phyloP scores from a whole-genome alignment of 2,329 filamentous ascomycete genomes.

The Blastomyces percursus region DNA sequence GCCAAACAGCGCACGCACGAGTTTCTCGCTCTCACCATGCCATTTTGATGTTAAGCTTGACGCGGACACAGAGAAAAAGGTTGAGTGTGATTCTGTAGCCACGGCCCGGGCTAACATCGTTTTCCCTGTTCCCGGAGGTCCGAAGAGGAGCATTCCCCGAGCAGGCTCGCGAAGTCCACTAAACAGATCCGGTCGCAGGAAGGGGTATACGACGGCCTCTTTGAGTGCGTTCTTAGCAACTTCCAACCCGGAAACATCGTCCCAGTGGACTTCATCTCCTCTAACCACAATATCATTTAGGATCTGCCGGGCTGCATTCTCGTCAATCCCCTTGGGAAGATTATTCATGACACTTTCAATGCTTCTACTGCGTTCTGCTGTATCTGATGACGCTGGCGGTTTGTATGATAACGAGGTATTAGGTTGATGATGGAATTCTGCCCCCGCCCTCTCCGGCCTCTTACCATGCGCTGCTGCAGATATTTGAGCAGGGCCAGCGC shows the following conservation, averaged over 20 bases:
- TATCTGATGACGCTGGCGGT: conserved; percentile 29
- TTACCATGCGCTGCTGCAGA: conserved; percentile 10
- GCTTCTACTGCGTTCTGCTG: conserved; percentile 44
- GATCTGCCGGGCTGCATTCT: conserved; percentile 75
- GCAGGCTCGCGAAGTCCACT: conserved; percentile 91
- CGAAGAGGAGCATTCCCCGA: conserved; percentile 89
- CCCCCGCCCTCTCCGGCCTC: conserved; percentile 28
- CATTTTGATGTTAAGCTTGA: conserved; percentile 94
- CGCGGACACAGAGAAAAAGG: conserved; percentile 94
- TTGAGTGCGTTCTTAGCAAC: conserved; percentile 84
- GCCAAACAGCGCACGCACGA: conserved; percentile 81
- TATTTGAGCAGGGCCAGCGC: background rate
- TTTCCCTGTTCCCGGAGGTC: conserved; percentile 94
- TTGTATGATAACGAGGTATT: conserved; percentile 19
- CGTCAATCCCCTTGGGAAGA: conserved; percentile 71
- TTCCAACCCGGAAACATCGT: conserved; percentile 82
- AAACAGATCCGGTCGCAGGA: conserved; percentile 87
- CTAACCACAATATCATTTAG: conserved; percentile 91
- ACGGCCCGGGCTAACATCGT: conserved; percentile 95
- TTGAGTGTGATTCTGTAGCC: conserved; percentile 85
- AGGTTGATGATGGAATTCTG: background rate
- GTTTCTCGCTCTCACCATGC: conserved; percentile 89
- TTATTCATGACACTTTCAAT: conserved; percentile 60
- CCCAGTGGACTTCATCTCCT: conserved; percentile 91
- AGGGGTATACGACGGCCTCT: conserved; percentile 94